Conservation (phyloP, 257 asterid genomes). For the Knoxia roxburghii region DNA sequence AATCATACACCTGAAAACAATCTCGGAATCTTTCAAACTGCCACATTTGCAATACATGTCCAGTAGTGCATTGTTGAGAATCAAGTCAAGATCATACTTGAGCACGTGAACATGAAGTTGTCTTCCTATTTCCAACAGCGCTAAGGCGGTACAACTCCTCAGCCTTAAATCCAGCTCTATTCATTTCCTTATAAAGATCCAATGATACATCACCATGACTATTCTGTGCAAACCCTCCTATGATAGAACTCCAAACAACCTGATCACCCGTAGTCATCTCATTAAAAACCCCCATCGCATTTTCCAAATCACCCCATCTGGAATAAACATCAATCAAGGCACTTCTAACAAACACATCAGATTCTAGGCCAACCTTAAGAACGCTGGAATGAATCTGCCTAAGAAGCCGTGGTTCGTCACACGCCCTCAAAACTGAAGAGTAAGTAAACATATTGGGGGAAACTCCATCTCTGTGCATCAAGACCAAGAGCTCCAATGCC, state of each 20-base stretch:
- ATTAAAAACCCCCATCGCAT: constrained; percentile 44
- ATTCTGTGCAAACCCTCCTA: constrained; percentile 91
- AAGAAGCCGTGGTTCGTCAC: constrained; percentile 38
- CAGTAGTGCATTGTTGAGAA: constrained; percentile 74
- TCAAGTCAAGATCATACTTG: constrained; percentile 66
- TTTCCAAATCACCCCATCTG: constrained; percentile 51
- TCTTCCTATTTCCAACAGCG: constrained; percentile 71
- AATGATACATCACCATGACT: constrained; percentile 69
- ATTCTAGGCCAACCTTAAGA: constrained; percentile 75
- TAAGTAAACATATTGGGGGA: constrained; percentile 80
- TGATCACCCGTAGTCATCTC: constrained; percentile 70
- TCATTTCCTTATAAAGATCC: constrained; percentile 68
- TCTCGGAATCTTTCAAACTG: constrained; percentile 56
- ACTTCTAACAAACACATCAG: constrained; percentile 80
- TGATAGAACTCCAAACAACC: constrained; percentile 82
- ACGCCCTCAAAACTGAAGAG: constrained; percentile 90
- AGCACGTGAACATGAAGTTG: constrained; percentile 79
- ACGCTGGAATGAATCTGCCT: constrained; percentile 61
- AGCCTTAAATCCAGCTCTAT: constrained; percentile 50
- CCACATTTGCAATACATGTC: constrained; percentile 98
- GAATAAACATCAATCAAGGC: constrained; percentile 70
- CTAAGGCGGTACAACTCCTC: constrained; percentile 87
- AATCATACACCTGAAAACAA: constrained; percentile 49
- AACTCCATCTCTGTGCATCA: constrained; percentile 76
- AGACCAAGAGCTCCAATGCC: constrained; percentile 58